These are phyloP conservation scores for Urochloa ruziziensis DNA, from an alignment of 176 grass and related monocot genomes.

Conservation along the genomic window DNA sequence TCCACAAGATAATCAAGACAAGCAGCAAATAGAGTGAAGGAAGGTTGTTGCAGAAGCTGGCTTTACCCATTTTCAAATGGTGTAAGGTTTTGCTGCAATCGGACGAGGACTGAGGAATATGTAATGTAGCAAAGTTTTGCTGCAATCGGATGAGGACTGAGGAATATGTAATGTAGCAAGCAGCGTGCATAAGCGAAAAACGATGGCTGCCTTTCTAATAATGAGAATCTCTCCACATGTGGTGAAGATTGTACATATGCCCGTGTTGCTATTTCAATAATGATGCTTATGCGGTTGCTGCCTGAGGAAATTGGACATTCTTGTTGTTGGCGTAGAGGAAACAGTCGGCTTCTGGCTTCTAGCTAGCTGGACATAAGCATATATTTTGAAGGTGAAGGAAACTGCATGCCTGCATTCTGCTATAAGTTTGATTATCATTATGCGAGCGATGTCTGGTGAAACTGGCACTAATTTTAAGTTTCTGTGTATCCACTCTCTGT, in stretches of 20 bases:
- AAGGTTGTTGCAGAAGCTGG: not conserved
- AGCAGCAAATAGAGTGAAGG: slow-evolving; percentile 33
- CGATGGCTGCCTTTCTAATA: slow-evolving; percentile 22
- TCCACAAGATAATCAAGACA: slow-evolving; percentile 78
- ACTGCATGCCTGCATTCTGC: not conserved
- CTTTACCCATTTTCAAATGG: not conserved
- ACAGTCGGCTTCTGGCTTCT: not conserved
- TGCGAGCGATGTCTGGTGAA: not conserved
- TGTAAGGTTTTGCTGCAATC: not conserved
- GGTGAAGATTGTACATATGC: slow-evolving; percentile 33
- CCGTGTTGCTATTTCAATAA: not conserved
- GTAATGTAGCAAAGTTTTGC: not conserved
- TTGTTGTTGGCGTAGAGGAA: not conserved
- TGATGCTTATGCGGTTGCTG: not conserved
- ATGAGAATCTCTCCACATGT: not conserved
- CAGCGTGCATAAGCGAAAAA: slow-evolving; percentile 19
- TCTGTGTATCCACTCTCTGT: not conserved
- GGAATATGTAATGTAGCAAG: slow-evolving; percentile 18
- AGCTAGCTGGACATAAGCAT: not conserved
- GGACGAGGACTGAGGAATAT: not conserved
- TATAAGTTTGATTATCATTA: not conserved
- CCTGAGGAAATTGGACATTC: not conserved
- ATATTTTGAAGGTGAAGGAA: not conserved
- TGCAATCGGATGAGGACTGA: not conserved
- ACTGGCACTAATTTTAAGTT: not conserved